phyloP scores from a whole-genome alignment of 2,329 filamentous ascomycete species.

The Fonsecaea nubica region DNA sequence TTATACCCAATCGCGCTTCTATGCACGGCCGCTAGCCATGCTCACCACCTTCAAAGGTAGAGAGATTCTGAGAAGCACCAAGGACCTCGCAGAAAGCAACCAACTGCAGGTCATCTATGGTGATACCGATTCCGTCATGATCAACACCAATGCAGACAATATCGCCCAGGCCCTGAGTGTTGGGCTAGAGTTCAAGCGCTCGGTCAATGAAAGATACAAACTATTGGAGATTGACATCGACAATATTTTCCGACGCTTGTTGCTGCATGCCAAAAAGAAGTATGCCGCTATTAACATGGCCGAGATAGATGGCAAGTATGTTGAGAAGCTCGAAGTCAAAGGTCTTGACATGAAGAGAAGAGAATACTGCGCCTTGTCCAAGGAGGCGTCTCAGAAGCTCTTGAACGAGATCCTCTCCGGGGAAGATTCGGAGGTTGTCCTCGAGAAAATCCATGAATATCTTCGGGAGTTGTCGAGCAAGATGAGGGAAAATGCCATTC shows the following conservation, averaged over 20 bases:
- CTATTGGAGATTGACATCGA: slow-evolving; percentile 98
- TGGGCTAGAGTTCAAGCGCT: slow-evolving; percentile 90
- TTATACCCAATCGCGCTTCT: slow-evolving; percentile 96
- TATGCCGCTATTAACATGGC: slow-evolving; percentile 96
- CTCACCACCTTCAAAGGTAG: slow-evolving; percentile 96
- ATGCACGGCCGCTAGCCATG: slow-evolving; percentile 90
- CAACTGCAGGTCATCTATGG: slow-evolving; percentile 96
- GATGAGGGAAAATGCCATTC: slow-evolving; percentile 81
- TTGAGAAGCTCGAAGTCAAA: slow-evolving; percentile 97
- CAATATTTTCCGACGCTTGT: slow-evolving; percentile 90
- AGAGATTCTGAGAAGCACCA: slow-evolving; percentile 95
- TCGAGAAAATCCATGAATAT: slow-evolving; percentile 92
- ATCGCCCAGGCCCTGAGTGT: slow-evolving; percentile 89
- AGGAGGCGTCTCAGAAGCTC: slow-evolving; percentile 88
- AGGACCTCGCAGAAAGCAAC: slow-evolving; percentile 90
- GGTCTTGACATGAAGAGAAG: slow-evolving; percentile 97
- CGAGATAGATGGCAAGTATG: slow-evolving; percentile 84
- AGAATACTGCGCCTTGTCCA: slow-evolving; percentile 94
- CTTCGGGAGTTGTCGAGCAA: slow-evolving; percentile 80
- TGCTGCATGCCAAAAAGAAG: slow-evolving; percentile 98
- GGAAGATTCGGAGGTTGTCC: slow-evolving; percentile 84
- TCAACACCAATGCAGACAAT: slow-evolving; percentile 96
- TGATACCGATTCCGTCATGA: slow-evolving; percentile 99
- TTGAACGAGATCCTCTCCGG: slow-evolving; percentile 95
- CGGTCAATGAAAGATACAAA: slow-evolving; percentile 91